Base-by-base conservation (phyloP, 2,329 filamentous ascomycete genomes). In the Aspergillus floridensis region DNA sequence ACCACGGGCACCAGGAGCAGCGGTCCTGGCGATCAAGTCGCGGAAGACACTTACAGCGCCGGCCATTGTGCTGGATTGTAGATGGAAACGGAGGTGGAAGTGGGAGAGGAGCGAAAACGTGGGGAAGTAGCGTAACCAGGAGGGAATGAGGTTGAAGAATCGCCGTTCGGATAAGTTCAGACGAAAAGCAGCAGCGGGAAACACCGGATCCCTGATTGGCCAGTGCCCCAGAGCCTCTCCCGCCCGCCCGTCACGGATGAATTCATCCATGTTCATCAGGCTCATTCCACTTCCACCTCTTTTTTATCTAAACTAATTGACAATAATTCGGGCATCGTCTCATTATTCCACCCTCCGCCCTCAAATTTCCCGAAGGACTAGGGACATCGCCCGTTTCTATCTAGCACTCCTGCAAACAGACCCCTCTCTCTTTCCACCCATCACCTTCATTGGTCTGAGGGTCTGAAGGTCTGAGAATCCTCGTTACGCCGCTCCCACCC, bases 41-140 rank as follows among this genome's bases (percentile, higher is more conserved):
- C n/a, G 29, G 48, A 19, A 55, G 46, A 53, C 35, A 48, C 82
- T 77, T 80, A 89, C 84, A 66, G 64, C 67, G 59, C 80, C 80
- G 70, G 83, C 73, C 87, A 89, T 90, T 79, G 75, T 83, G 79
- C 72, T 60, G 54, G 51, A 62, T 49, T 59, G 58, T 62, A 26
- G 47, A 53, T 32, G 58, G 64, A 64, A 56, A 57, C 54, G 60
- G 59, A 60, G 60, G 65, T 62, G 64, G 61, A 59, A 63, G 65
- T 61, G 66, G 58, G 60, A 63, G 50, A 58, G 60, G 57, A 60
- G 66, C 47, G 51, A 48, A 48, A 59, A 32, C 52, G 60, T 63
- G 61, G 66, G 60, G 59, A 64, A 51, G 56, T 57, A 44, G 14
- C 16, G 38, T 16, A 44, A 53, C 61, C 60, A 57, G 59, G 53